Conservation (phyloP, 1,284 basidiomycete genomes). For the Fomitopsis palustris region DNA sequence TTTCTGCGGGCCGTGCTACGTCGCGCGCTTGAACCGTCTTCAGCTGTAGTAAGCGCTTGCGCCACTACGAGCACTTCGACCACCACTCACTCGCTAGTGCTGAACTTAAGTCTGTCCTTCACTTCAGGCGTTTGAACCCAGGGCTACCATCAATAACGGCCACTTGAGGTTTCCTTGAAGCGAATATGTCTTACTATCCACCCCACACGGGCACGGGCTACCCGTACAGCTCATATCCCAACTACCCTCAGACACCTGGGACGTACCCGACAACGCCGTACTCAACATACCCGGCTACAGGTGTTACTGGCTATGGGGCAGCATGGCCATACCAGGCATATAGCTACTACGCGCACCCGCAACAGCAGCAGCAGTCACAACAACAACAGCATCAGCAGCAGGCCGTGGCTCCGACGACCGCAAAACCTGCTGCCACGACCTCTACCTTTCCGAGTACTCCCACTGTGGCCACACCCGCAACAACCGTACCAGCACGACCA, state of each 20-base stretch:
- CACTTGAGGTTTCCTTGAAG: not conserved
- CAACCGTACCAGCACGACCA: conserved; percentile 13
- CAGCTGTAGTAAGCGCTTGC: not conserved
- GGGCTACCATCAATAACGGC: no score
- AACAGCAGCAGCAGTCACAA: conserved; percentile 16
- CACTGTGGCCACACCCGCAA: conserved; percentile 13
- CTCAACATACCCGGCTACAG: conserved; percentile 28
- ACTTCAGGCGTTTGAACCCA: no score
- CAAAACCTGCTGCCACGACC: conserved; percentile 8
- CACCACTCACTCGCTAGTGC: no score
- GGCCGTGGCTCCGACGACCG: conserved; percentile 3
- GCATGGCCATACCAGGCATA: conserved; percentile 30
- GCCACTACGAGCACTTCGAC: not conserved
- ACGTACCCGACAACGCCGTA: conserved; percentile 28
- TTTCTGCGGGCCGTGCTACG: no score
- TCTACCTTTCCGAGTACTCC: conserved; percentile 14
- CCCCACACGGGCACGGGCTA: conserved; percentile 23
- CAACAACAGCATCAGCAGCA: conserved; percentile 14
- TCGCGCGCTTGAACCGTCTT: no score
- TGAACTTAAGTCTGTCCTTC: no score
- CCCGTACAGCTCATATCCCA: conserved; percentile 24
- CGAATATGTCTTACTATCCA: conserved; percentile 27
- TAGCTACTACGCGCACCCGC: conserved; percentile 26
- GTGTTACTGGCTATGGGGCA: conserved; percentile 28
- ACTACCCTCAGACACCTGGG: conserved; percentile 22